Percentiles rank a stretch among this genome's conserved stretches.
These are phyloP conservation scores for Niebla homalea DNA, from an alignment of 495 filamentous ascomycete genomes.

Conservation along the genomic window DNA sequence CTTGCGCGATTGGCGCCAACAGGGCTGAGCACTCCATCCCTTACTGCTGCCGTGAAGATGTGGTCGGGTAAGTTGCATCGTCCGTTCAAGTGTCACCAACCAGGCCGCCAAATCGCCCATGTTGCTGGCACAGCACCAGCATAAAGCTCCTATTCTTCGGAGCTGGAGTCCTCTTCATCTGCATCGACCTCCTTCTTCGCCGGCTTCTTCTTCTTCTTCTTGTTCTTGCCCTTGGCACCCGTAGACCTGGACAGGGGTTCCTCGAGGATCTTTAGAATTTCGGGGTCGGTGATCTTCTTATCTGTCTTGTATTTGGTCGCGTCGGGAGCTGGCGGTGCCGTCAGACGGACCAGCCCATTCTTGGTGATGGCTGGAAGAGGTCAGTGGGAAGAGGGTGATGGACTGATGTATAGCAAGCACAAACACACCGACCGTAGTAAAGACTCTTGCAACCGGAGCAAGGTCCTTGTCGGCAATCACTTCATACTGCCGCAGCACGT, in stretches of 20 bases:
- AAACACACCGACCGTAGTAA: conserved; percentile 79
- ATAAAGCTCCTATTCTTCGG: conserved; percentile 36
- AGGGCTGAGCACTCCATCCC: too few relatives aligned
- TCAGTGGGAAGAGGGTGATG: background rate
- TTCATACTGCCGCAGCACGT: conserved; percentile 89
- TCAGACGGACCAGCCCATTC: conserved; percentile 80
- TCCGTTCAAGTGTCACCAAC: too few relatives aligned
- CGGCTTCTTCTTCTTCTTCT: conserved; percentile 85
- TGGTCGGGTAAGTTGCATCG: too few relatives aligned
- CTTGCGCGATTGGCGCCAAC: too few relatives aligned
- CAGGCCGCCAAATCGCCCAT: too few relatives aligned
- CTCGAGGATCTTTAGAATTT: conserved; percentile 84
- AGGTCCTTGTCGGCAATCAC: conserved; percentile 85
- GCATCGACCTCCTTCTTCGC: conserved; percentile 50
- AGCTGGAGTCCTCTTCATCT: conserved; percentile 36
- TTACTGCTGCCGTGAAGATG: too few relatives aligned
- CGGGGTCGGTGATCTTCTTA: conserved; percentile 95
- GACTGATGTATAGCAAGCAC: conserved; percentile 5
- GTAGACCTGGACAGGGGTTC: conserved; percentile 66
- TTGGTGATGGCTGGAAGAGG: conserved; percentile 76
- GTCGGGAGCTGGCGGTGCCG: conserved; percentile 58
- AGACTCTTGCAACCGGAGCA: conserved; percentile 65
- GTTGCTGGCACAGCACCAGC: too few relatives aligned
- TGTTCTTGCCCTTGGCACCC: conserved; percentile 60
- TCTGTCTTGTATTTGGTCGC: conserved; percentile 73